Evolutionary conservation across 306 rosid species (phyloP), one percentile per base, ranked within the genome.

Genomic region (Ziziphus jujuba): DNA sequence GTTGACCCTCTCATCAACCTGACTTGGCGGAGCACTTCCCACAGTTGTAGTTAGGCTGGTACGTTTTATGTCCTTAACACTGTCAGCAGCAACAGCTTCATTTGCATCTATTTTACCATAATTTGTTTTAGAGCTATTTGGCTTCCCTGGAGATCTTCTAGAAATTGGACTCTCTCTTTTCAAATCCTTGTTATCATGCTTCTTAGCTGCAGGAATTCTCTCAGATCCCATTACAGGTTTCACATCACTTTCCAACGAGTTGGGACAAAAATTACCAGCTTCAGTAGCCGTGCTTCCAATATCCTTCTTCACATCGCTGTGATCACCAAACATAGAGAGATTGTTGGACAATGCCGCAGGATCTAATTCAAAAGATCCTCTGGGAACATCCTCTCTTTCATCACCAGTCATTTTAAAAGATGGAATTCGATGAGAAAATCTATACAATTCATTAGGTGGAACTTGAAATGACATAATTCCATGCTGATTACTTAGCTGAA

Each of bases 401-500:
- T 61, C 54, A 61, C 97, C 98, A 16, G 91, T 73, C 97, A 90
- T 83, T 74, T 66, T 80, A 67, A 63, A 73, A 1, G 91, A 90
- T 33, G 98, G 98, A 74, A 93, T 50, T 70, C 57, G 86, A 60
- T 93, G 95, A 23, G 98, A 90, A 79, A 93, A 93, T 79, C 86
- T 80, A 38, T 83, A 88, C 7, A 88, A 67, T 78, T 86, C 87
- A 64, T 72, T 72, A 35, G 89, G 81, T 35, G 75, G 85, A 23
- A 93, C 72, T 72, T 47, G 79, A 77, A 86, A 80, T 19, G 40
- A 13, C 63, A 66, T 13, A 67, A 36, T 17, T 63, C 75, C 85
- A 52, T 69, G 69, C 65, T 79, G 78, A 70, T 69, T 69, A n/a
- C 74, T 69, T 69, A 36, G 78, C 77, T 76, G 84, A 80, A 90